Conservation (phyloP, 305 asterid genomes). For the Fraxinus xanthoxyloides region DNA sequence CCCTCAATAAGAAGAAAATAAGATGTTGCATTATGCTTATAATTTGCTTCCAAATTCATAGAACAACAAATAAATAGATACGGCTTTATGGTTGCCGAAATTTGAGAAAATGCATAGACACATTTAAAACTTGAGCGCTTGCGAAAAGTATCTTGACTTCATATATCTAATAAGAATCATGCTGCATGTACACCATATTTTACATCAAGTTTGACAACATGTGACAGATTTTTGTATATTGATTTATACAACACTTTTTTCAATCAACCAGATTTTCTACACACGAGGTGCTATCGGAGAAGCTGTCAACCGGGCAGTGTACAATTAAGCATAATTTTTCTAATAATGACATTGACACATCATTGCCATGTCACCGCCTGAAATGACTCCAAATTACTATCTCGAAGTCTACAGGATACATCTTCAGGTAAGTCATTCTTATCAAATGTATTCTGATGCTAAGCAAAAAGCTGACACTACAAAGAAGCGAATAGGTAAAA, state of each 20-base stretch:
- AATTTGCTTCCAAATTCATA: neutral
- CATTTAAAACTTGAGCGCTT: neutral
- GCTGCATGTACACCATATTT: neutral
- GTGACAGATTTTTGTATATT: neutral
- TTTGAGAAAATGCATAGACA: neutral
- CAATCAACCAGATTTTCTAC: neutral
- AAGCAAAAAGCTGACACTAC: neutral
- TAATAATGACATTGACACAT: neutral
- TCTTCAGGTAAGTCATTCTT: neutral
- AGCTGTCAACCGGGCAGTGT: neutral
- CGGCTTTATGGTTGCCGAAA: neutral
- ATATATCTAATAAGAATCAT: neutral
- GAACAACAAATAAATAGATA: neutral
- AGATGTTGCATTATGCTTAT: neutral
- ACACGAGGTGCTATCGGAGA: neutral
- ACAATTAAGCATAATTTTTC: neutral
- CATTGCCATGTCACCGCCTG: neutral
- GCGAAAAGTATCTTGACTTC: neutral
- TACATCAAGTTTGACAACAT: neutral
- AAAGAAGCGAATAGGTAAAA: neutral
- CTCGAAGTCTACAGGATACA: neutral
- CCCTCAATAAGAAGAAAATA: neutral
- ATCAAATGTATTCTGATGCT: neutral
- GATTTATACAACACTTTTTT: neutral
- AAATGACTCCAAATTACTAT: neutral